Conservation (phyloP, 2,329 filamentous ascomycete species). For the Neofusicoccum kwambonambiense region DNA sequence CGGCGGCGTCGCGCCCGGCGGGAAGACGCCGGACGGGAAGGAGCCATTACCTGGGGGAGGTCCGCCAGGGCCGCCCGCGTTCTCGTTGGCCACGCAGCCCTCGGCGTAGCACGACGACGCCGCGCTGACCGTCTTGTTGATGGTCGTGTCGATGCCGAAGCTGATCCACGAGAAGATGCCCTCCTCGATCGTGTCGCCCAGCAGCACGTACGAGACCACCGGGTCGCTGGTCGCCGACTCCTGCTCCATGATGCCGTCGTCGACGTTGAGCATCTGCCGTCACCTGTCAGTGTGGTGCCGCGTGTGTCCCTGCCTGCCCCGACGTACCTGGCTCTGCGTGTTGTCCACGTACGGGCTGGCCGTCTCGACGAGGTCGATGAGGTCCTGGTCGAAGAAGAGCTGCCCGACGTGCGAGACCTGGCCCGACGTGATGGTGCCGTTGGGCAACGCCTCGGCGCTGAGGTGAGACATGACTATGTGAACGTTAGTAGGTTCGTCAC, state of each 20-base stretch:
- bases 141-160: constrained; percentile 12
- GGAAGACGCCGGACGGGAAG: background rate
- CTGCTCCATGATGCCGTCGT: constrained; percentile 51
- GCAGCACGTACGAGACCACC: constrained; percentile 56
- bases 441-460: constrained; percentile 29
- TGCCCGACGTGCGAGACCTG: constrained; percentile 57
- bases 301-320: background rate
- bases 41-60: background rate
- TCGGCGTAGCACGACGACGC: constrained; percentile 11
- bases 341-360: constrained; percentile 46
- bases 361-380: constrained; percentile 53
- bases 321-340: constrained; percentile 41
- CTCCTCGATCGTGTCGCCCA: constrained; percentile 49
- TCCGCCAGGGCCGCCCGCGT: background rate
- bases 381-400: constrained; percentile 62
- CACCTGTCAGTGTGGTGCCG: background rate
- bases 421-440: constrained; percentile 53
- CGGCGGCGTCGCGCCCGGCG: background rate
- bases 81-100: constrained; percentile 15
- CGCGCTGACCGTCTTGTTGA: constrained; percentile 16
- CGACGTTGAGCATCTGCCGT: constrained; percentile 39
- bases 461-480: constrained; percentile 23
- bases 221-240: constrained; percentile 52
- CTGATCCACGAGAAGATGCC: constrained; percentile 35
- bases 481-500: background rate